phyloP scores from a whole-genome alignment of 2,329 filamentous ascomycete genomes.

The Fusarium azukiicola region DNA sequence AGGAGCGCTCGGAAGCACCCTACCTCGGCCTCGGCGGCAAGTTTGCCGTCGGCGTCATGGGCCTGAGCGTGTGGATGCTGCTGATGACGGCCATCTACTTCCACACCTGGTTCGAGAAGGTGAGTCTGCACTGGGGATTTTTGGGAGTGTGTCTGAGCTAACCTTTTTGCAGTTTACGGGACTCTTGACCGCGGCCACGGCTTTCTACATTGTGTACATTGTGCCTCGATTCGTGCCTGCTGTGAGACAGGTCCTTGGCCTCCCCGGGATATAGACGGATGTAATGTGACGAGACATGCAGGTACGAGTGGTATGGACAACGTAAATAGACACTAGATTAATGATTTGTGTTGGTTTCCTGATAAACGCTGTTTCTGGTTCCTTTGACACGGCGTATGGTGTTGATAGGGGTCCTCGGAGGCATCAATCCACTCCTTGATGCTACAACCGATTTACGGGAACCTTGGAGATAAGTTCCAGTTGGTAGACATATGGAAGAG shows the following conservation, averaged over 20 bases:
- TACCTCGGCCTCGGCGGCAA: slow-evolving; percentile 71
- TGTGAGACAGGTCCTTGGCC: slow-evolving; percentile 68
- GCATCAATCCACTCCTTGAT: too few relatives aligned
- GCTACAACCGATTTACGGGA: too few relatives aligned
- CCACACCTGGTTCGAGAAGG: slow-evolving; percentile 99
- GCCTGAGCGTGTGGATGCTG: slow-evolving; percentile 94
- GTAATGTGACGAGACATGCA: slow-evolving; percentile 31
- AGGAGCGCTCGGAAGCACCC: slow-evolving; percentile 50
- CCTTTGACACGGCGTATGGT: background rate
- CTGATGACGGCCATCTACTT: slow-evolving; percentile 99
- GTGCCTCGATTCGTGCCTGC: slow-evolving; percentile 73
- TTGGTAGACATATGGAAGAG: too few relatives aligned
- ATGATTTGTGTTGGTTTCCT: slow-evolving; percentile 26
- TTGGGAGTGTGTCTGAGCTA: slow-evolving; percentile 34
- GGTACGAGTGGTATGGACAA: slow-evolving; percentile 34
- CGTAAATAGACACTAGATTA: slow-evolving; percentile 32
- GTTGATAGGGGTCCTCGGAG: too few relatives aligned
- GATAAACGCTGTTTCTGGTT: too few relatives aligned
- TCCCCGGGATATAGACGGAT: slow-evolving; percentile 71
- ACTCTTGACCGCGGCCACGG: slow-evolving; percentile 70
- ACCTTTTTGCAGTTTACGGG: slow-evolving; percentile 72
- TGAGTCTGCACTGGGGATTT: slow-evolving; percentile 62
- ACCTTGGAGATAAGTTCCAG: too few relatives aligned
- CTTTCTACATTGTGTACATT: slow-evolving; percentile 73
- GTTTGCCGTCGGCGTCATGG: slow-evolving; percentile 82